Conservation (phyloP, 306 rosid genomes). For the Abrus precatorius region DNA sequence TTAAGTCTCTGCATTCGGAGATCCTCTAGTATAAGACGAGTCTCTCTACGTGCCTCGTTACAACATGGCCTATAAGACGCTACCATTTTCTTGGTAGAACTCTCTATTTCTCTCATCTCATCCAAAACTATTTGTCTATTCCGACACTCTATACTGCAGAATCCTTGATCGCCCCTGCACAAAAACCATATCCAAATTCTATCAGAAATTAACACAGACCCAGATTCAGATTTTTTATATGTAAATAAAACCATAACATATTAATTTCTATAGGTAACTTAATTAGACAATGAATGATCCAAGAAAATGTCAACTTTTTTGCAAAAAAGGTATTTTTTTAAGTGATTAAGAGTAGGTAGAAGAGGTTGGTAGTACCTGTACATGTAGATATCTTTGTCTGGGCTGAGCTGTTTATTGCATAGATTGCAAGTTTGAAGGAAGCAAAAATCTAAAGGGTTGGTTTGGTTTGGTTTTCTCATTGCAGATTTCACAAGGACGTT, state of each 20-base stretch:
- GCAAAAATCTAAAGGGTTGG: slow-evolving; percentile 46
- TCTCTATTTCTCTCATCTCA: slow-evolving; percentile 53
- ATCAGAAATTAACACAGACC: background rate
- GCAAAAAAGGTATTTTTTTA: background rate
- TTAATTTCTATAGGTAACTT: background rate
- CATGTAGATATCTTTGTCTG: slow-evolving; percentile 64
- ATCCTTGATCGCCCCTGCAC: slow-evolving; percentile 63
- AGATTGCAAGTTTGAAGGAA: slow-evolving; percentile 59
- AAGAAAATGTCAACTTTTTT: background rate
- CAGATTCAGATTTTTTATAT: background rate
- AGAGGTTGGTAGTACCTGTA: slow-evolving; percentile 52
- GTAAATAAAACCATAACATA: background rate
- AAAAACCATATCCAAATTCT: slow-evolving; percentile 7
- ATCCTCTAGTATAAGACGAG: slow-evolving; percentile 54
- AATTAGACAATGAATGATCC: background rate
- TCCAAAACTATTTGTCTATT: slow-evolving; percentile 58
- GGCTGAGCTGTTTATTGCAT: slow-evolving; percentile 54
- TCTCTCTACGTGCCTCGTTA: slow-evolving; percentile 49
- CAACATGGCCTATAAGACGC: slow-evolving; percentile 42
- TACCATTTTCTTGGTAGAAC: slow-evolving; percentile 44
- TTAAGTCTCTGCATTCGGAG: slow-evolving; percentile 53
- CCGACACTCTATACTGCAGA: slow-evolving; percentile 58
- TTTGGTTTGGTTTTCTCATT: slow-evolving; percentile 41
- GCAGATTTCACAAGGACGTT: slow-evolving; percentile 55
- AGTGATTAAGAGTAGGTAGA: background rate